Percentiles rank a stretch among this genome's conserved stretches.
phyloP scores from a whole-genome alignment of 2,329 filamentous ascomycete genomes.

The Diplocarpon rosae region DNA sequence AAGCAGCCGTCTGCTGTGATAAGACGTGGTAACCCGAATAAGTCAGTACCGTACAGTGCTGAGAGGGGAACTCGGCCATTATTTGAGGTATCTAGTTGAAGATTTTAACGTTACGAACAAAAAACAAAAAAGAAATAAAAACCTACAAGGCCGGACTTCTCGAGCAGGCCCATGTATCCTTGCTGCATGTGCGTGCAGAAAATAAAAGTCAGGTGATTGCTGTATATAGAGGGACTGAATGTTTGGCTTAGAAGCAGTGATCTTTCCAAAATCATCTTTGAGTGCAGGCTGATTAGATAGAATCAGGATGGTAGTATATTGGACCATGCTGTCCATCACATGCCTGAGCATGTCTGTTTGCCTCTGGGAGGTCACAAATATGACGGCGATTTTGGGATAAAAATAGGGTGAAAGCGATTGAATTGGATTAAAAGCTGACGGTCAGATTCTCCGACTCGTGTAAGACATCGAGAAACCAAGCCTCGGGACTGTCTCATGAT shows the following conservation, averaged over 20 bases:
- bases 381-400: too few species aligned
- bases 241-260: background rate
- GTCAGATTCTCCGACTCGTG: too few species aligned
- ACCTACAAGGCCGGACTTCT: background rate
- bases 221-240: background rate
- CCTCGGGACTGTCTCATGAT: too few species aligned
- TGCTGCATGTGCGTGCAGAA: constrained; percentile 1
- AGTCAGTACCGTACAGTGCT: background rate
- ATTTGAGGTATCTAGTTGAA: too few species aligned
- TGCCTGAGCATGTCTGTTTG: background rate
- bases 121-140: too few species aligned
- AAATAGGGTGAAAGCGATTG: too few species aligned
- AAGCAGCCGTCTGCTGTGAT: background rate
- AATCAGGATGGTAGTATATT: background rate
- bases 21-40: background rate
- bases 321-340: background rate
- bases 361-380: too few species aligned
- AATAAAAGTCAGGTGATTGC: background rate
- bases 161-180: background rate
- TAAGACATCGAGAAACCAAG: too few species aligned
- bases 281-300: background rate
- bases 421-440: too few species aligned
- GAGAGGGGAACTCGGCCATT: too few species aligned
- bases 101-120: background rate
- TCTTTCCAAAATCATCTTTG: constrained; percentile 1